phyloP scores from a whole-genome alignment of 169 alveolate genomes.

The Plasmodium vivax region DNA sequence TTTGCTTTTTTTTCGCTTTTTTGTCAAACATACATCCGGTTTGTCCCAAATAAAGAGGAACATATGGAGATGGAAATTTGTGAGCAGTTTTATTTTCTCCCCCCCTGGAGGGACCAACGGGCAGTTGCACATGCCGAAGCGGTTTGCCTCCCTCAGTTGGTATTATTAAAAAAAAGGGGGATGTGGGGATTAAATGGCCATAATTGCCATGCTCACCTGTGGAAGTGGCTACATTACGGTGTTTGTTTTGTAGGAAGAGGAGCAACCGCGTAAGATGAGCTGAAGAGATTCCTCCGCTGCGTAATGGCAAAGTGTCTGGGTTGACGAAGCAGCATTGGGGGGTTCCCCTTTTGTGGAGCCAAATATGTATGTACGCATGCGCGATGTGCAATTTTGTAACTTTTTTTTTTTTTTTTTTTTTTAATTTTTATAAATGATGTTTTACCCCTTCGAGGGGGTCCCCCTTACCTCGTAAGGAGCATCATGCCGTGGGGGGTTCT shows the following conservation, averaged over 20 bases:
- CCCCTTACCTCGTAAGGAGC: too few relatives aligned
- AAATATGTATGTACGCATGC: not conserved
- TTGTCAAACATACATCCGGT: not conserved
- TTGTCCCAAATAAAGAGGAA: not conserved
- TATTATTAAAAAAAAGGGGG: not conserved
- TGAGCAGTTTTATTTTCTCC: not conserved
- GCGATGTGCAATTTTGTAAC: not conserved
- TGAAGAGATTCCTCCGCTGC: not conserved
- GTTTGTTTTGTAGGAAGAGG: not conserved
- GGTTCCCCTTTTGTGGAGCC: not conserved
- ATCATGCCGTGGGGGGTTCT: too few relatives aligned
- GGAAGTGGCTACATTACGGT: not conserved
- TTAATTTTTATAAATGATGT: too few relatives aligned
- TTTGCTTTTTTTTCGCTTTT: not conserved
- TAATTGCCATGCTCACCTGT: not conserved
- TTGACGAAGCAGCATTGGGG: not conserved
- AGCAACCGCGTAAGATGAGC: not conserved
- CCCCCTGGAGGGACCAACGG: not conserved
- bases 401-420: too few relatives aligned
- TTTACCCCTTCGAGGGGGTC: too few relatives aligned
- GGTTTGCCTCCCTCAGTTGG: not conserved
- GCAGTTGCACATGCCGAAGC: not conserved
- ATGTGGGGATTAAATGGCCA: not conserved
- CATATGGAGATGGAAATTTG: not conserved
- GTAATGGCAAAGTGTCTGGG: not conserved